These are phyloP conservation scores for Cordyceps fumosorosea DNA, from an alignment of 2,329 filamentous ascomycete genomes.

Conservation along the genomic window DNA sequence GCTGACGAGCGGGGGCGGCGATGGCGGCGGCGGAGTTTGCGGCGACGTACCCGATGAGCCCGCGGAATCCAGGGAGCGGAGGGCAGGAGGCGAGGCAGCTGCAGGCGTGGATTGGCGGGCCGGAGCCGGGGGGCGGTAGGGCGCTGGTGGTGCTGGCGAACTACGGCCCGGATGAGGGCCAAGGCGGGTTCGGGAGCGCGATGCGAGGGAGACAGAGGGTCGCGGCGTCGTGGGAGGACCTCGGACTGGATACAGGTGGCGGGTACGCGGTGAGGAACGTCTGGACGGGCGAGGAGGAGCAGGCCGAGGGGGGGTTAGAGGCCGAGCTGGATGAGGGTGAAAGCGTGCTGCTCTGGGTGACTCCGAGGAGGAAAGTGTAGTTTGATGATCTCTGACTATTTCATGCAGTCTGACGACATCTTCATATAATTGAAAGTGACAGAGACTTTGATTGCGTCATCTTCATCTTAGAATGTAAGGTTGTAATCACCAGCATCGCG, in stretches of 20 bases:
- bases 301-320: not conserved
- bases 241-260: constrained; percentile 12
- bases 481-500: too few species aligned
- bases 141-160: constrained; percentile 17
- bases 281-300: constrained; percentile 8
- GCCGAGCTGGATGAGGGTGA: constrained; percentile 9
- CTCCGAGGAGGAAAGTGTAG: not conserved
- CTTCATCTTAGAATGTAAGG: too few species aligned
- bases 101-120: constrained; percentile 18
- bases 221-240: constrained; percentile 15
- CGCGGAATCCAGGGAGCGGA: constrained; percentile 16
- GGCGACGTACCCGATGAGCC: constrained; percentile 16
- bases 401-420: too few species aligned
- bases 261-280: constrained; percentile 14
- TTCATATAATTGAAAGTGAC: too few species aligned
- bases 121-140: constrained; percentile 4
- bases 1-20: constrained; percentile 14
- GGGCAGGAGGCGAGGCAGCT: constrained; percentile 17
- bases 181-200: constrained; percentile 15
- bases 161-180: constrained; percentile 17
- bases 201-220: constrained; percentile 12
- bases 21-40: constrained; percentile 17
- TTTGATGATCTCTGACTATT: not conserved
- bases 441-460: too few species aligned
- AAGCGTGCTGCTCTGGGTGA: constrained; percentile 5